Conservation (phyloP, 2,329 filamentous ascomycete species). For the Epichloe hybrida region DNA sequence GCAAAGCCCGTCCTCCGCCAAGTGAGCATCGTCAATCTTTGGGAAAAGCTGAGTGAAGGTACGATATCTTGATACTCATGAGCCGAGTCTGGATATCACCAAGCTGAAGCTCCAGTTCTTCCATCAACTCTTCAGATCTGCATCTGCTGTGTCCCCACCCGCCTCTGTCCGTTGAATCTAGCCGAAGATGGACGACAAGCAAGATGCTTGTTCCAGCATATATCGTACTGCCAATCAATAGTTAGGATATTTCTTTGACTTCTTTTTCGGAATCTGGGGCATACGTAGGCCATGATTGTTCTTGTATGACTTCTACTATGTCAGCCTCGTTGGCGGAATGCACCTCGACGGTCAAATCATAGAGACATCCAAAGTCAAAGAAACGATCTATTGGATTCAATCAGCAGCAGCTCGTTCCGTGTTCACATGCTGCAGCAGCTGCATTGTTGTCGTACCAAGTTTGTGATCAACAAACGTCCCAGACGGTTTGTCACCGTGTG, state of each 20-base stretch:
- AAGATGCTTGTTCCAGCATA: conserved; percentile 31
- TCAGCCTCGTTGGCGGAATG: conserved; percentile 26
- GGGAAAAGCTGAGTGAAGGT: conserved; percentile 46
- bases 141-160: conserved; percentile 17
- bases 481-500: neutral
- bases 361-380: conserved; percentile 33
- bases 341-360: conserved; percentile 34
- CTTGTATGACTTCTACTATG: conserved; percentile 33
- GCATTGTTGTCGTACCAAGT: conserved; percentile 9
- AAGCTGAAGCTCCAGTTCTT: conserved; percentile 44
- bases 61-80: conserved; percentile 37
- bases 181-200: conserved; percentile 32
- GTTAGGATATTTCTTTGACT: conserved; percentile 6
- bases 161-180: conserved; percentile 13
- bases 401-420: conserved; percentile 1
- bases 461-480: conserved; percentile 9
- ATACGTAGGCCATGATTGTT: conserved; percentile 29
- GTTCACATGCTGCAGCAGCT: neutral
- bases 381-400: conserved; percentile 13
- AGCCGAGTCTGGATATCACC: conserved; percentile 35
- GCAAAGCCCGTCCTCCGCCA: conserved; percentile 19
- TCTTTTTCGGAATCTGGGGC: neutral
- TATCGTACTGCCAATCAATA: conserved; percentile 22
- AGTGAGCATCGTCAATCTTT: conserved; percentile 12
- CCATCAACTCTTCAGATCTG: conserved; percentile 41